Base-by-base conservation (phyloP, 176 grass and related monocot genomes). In the Oryza glaberrima region DNA sequence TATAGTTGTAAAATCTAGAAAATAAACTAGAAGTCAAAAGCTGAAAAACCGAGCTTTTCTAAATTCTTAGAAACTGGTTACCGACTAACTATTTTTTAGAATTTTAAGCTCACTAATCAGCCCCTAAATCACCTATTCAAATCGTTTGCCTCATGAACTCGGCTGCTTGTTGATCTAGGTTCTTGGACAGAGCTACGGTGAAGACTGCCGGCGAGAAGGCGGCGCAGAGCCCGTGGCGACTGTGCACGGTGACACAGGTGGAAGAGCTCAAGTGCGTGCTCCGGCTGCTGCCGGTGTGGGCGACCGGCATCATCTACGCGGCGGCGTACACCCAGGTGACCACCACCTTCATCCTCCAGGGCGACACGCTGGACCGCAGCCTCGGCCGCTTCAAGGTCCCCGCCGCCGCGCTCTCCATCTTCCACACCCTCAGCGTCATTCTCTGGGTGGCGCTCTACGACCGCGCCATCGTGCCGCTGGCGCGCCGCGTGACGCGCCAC, bases 231-330 rank as follows among this genome's bases (percentile, higher is more conserved):
- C 47, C 89, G 15, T 97, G 94, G 94, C 84, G 77, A 9, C 85
- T 97, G 15, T 92, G 94, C 91, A 90, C 94, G 10, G 91, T 97
- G 70, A 97, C 94, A 9, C 90, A 97, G 80, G 92, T 94, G 56
- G 94, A 97, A 85, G 94, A 97, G 87, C 82, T 97, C 54, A 97
- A 97, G 87, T 92, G 91, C 70, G 13, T 97, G 43, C 69, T 92
- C 22, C 83, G 90, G 0, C 51, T 89, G 11, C 79, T 92, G 0
- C 90, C 90, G 0, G 75, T 92, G 28, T 92, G 79, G 90, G 90
- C 86, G 7, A 80, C 70, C 43, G 90, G 87, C 70, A 86, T 92
- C 83, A 77, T 86, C 63, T 92, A 77, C 76, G 49, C 90, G 12
- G 80, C 87, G 2, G 87, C 80, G 0, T 89, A 92, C 87, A 80